Conservation (phyloP, 2,329 filamentous ascomycete genomes). For the Fusarium staphyleae region DNA sequence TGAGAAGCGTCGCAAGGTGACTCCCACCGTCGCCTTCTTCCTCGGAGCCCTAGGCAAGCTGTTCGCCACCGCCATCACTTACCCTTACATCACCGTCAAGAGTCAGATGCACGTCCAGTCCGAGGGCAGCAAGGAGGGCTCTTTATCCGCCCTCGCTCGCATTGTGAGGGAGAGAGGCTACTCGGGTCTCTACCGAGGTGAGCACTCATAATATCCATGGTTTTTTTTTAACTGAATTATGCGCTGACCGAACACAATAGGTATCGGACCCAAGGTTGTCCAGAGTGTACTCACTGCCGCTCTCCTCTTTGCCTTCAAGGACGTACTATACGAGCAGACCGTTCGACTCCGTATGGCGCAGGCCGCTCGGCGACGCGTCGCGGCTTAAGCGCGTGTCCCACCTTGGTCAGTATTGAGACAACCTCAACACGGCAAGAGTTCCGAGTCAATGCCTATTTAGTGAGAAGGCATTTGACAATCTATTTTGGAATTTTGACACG, state of each 20-base stretch:
- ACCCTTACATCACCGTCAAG: constrained; percentile 99
- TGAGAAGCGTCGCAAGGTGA: constrained; percentile 77
- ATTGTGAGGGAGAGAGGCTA: constrained; percentile 93
- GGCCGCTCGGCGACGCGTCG: constrained; percentile 50
- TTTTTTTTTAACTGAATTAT: neutral
- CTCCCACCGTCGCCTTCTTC: constrained; percentile 86
- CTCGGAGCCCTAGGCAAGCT: constrained; percentile 94
- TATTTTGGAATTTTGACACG: constrained; percentile 15
- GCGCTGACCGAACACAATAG: constrained; percentile 54
- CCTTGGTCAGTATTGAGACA: constrained; percentile 5
- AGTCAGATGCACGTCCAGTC: constrained; percentile 94
- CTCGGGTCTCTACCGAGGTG: constrained; percentile 89
- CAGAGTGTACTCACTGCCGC: constrained; percentile 97
- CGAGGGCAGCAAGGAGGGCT: constrained; percentile 78
- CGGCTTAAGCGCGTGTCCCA: constrained; percentile 38
- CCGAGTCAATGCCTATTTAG: constrained; percentile 18
- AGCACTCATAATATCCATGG: constrained; percentile 41
- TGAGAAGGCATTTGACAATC: constrained; percentile 21
- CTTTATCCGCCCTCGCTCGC: constrained; percentile 77
- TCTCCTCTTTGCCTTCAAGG: constrained; percentile 97
- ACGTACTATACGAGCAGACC: constrained; percentile 87
- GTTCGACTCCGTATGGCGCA: constrained; percentile 65
- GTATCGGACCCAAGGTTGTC: constrained; percentile 93
- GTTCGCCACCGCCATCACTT: constrained; percentile 90
- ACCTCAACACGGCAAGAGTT: constrained; percentile 7